Base-by-base conservation (phyloP, 495 filamentous ascomycete genomes). In the Penicillium tannophilum region DNA sequence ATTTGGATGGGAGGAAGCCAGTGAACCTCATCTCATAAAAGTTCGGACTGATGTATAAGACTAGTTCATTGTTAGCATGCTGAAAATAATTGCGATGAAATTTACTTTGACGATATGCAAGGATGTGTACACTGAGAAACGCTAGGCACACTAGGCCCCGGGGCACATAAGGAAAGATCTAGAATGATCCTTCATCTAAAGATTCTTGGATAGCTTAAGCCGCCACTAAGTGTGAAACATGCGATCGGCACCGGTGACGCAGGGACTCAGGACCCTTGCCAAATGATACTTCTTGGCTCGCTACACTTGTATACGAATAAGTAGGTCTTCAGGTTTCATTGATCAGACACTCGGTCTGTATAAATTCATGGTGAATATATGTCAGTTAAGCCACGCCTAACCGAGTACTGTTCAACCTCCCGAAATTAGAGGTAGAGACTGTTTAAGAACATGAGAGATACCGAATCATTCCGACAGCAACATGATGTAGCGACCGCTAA, bases 401-500 rank as follows among this genome's bases (percentile, higher is more conserved):
- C 23, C 11, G 33, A 14, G 9, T 36, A 36, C 10, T 10, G 12
- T 36, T 36, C 33, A 36, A 17, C 30, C 14, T 23, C 20, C 28
- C 12, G 28, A 6, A 39, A 36, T 24, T n/a, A 26, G 12, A 44
- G 19, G 53, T 45, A 47, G 41, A 33, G 42, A 55, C 53, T 33
- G 53, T 55, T 16, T 45, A 44, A 31, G 11, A 26, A 26, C 7
- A 26, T 10, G 28, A 44, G 39, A 31, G 51, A 26, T 12, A 39
- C n/a, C 30, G 56, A 20, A 42, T 5, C 10, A 12, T 10, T 4
- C 12, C 33, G 33, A 36, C 33, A 47, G 43, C 9, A 57, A 1
- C 8, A 49, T 56, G 24, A 61, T 53, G 59, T 61, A 65, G 48
- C 41, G 59, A 65, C 63, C 58, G 63, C 55, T 61, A 43, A 56